A percentile compares a stretch with the other conserved stretches of the same genome.
phyloP scores from a whole-genome alignment of 129 eudicot genomes.

The Escallonia herrerae region DNA sequence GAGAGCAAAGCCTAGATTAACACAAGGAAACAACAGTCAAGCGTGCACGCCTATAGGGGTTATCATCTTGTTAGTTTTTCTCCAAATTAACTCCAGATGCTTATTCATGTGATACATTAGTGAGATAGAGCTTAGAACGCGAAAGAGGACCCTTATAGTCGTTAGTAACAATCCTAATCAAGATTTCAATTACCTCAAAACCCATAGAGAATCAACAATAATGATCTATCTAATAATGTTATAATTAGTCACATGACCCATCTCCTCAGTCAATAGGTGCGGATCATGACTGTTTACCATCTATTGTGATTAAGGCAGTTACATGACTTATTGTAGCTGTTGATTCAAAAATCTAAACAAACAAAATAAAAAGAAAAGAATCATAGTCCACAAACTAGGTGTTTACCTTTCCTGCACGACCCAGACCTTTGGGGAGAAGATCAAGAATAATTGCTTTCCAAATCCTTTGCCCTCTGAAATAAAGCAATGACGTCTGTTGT shows the following conservation, averaged over 20 bases:
- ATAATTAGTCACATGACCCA: not conserved
- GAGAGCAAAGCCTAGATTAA: slow-evolving; percentile 72
- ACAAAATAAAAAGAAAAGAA: not conserved
- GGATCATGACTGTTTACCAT: not conserved
- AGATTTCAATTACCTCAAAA: not conserved
- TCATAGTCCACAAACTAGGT: not conserved
- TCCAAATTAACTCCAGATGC: too few relatives aligned
- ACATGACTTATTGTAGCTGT: not conserved
- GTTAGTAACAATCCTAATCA: too few relatives aligned
- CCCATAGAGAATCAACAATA: not conserved
- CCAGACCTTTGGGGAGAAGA: slow-evolving; percentile 86
- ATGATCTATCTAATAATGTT: not conserved
- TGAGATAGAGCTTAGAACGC: too few relatives aligned
- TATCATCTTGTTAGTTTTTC: too few relatives aligned
- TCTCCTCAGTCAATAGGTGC: not conserved
- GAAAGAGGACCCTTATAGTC: too few relatives aligned
- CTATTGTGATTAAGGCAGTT: not conserved
- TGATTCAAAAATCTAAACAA: not conserved
- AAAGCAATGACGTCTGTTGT: slow-evolving; percentile 69
- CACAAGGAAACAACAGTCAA: too few relatives aligned
- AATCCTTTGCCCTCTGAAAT: slow-evolving; percentile 93
- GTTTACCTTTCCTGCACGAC: slow-evolving; percentile 64
- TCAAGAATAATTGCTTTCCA: slow-evolving; percentile 80
- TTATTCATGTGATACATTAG: too few relatives aligned
- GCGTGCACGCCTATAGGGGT: too few relatives aligned